Evolutionary conservation across 106 monocot species (phyloP), one percentile per base, ranked within the genome.

Genomic region (Iris macrosiphon): DNA sequence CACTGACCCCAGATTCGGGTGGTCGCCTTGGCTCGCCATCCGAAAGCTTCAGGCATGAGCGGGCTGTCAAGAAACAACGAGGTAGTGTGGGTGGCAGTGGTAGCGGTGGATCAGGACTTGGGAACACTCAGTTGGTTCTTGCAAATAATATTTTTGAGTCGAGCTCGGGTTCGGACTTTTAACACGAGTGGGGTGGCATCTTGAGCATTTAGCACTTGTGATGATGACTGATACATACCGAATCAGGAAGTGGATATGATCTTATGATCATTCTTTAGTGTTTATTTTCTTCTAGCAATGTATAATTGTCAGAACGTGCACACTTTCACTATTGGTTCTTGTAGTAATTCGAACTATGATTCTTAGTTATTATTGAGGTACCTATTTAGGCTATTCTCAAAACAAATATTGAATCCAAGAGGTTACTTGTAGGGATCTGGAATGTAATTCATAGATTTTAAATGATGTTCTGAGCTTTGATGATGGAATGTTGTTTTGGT

Each of bases 1-100:
- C 88, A 18, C 21, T 74, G 40, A 84, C 80, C 10, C 84, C 84
- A 4, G 89, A 90, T 52, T 77, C 79, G 0, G 69, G 69, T 37
- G 69, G 64, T 31, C 79, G 32, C 7, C 32, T 14, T 38, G 70
- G 63, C 38, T 74, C 83, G 2, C 54, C 62, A 30, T 64, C 62
- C 0, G 69, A 48, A 10, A 77, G 73, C 55, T 67, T 77, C 0
- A 75, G 56, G 53, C 33, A 40, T 17, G 54, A 65, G 44, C 18
- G 54, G 10, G 10, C 54, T 7, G 45, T 38, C 16, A 65, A 55
- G 54, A 53, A 44, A 44, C 53, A 45, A 40, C 13, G 44, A 62
- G 55, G 23, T 63, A 69, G 28, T 40, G 39, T 74, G 41, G 22
- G 41, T 57, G 58, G 18, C 50, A 64, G n/a, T 50, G 41, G 7